Base-by-base conservation (phyloP, 805 yeast species). In the Cyberlindnera veronae region DNA sequence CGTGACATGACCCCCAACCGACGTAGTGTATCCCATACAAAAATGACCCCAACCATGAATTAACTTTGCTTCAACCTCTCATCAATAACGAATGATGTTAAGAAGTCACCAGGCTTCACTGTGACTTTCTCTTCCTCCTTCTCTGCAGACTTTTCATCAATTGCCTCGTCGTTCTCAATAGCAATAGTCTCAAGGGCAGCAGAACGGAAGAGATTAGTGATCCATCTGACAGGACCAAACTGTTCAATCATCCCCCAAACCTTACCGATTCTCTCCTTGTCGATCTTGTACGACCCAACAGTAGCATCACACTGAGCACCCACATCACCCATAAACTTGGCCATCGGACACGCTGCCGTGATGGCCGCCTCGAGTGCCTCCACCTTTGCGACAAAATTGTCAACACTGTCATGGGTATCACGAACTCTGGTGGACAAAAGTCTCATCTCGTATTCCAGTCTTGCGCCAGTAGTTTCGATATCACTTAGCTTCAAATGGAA, bases 351-450 rank as follows among this genome's bases (percentile, higher is more conserved):
- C 5, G 37, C 15, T 2, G 46, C 44, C 36, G 33, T 20, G 4
- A 55, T 45, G 1, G 48, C 24, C 2, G 40, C 28, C 32, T 69
- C 73, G 33, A 70, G 44, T 5, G 46, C 38, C 16, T 50, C 61
- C 27, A 70, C 67, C 47, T 67, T 65, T 14, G 51, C 32, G 9
- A 58, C 63, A 58, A 77, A 76, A 27, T 68, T 57, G 33, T 68
- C 63, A 40, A 77, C 69, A 32, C 79, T 71, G 20, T 79, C 80
- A 50, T 81, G 85, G 7, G 83, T 81, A 50, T 84, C 93, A 32
- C 76, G 71, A 34, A 84, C 71, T 49, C 83, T 79, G 17, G 74
- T 71, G 23, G 71, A 71, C 22, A 84, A 58, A 30, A 80, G 63
- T 16, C 84, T 62, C 32, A 79, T 64, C 54, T 84, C 91, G 57